Percentiles rank a stretch among this genome's conserved stretches.
These are phyloP conservation scores for Westerdykella ornata DNA, from an alignment of 2,329 filamentous ascomycete genomes.

Conservation along the genomic window DNA sequence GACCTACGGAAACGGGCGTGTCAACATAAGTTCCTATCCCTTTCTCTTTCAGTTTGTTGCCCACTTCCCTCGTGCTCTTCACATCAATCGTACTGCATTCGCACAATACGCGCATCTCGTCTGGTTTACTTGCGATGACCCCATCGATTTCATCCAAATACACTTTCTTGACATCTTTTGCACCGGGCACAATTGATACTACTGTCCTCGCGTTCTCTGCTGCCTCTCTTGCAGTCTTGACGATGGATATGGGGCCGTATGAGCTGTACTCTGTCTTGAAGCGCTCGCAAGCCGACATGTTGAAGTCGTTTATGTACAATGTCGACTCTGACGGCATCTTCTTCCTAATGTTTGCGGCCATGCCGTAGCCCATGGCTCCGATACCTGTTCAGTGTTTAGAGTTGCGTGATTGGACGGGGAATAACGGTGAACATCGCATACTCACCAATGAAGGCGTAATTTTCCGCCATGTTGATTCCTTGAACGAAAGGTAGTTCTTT, in stretches of 20 bases:
- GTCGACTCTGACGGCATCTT: slow-evolving; percentile 17
- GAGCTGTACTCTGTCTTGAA: slow-evolving; percentile 18
- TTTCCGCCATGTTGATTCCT: slow-evolving; percentile 16
- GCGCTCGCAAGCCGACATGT: slow-evolving; percentile 15
- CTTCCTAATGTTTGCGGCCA: slow-evolving; percentile 27
- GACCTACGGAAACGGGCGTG: slow-evolving; percentile 25
- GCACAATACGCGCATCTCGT: slow-evolving; percentile 18
- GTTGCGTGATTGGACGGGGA: background rate
- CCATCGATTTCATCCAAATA: slow-evolving; percentile 23
- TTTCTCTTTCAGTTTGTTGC: slow-evolving; percentile 9
- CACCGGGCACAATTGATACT: slow-evolving; percentile 26
- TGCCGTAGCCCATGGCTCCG: slow-evolving; percentile 32
- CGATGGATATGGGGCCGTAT: slow-evolving; percentile 20
- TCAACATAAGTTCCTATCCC: slow-evolving; percentile 23
- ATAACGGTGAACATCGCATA: background rate
- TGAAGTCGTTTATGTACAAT: slow-evolving; percentile 29
- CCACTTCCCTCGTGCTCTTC: slow-evolving; percentile 21
- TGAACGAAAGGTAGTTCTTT: background rate
- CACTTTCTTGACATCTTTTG: slow-evolving; percentile 23
- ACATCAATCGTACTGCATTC: slow-evolving; percentile 33
- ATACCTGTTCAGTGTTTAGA: slow-evolving; percentile 18
- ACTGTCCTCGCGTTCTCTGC: slow-evolving; percentile 22
- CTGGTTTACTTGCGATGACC: slow-evolving; percentile 16
- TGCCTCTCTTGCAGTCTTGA: slow-evolving; percentile 22
- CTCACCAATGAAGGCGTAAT: slow-evolving; percentile 28